Evolutionary conservation across 192 early-diverging fungal species (phyloP), one percentile per base, ranked within the genome.

Genomic region (Backusella mclennaniae): DNA sequence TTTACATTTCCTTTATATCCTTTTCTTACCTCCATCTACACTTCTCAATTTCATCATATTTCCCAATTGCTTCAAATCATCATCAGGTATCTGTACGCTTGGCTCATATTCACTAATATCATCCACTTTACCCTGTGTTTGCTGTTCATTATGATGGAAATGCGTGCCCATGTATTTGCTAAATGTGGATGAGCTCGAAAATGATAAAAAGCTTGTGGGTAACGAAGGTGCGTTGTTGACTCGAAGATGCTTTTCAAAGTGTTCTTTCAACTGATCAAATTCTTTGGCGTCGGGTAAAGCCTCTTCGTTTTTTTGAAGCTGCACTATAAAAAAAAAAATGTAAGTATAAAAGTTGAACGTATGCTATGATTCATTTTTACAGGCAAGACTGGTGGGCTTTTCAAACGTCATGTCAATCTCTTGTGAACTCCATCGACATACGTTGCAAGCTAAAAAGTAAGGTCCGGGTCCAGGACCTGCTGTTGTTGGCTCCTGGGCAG

Each of bases 341-440:
- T 46, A 63, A 21, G 59, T 39, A 12, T 39, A 8, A 1, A 39
- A 11, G 38, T 8, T 11, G 11, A 39, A 9, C 38, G 38, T 39
- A 11, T 33, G 8, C 8, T 11, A 39, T 12, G 8, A 11, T 3
- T 39, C 26, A 29, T 66, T 42, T 81, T 79, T 89, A 93, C 93
- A 81, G 15, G 95, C 93, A 38, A 98, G 88, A 19, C 98, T 96
- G 6, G 96, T 98, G 2, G 96, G 91, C 69, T 95, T 92, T 75
- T 96, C 96, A 89, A 99, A 99, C 38, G 90, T 89, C 88, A 96
- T 88, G n/a, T 90, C 92, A 76, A 96, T 93, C 66, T 95, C 94
- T 63, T 92, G 89, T 35, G 98, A 99, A 78, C 94, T 92, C 98
- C 98, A 99, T 36, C 90, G 89, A 79, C 98, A 99, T 15, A 95